Conservation (phyloP, 805 yeast genomes). For the Gaillardinia entomophila region DNA sequence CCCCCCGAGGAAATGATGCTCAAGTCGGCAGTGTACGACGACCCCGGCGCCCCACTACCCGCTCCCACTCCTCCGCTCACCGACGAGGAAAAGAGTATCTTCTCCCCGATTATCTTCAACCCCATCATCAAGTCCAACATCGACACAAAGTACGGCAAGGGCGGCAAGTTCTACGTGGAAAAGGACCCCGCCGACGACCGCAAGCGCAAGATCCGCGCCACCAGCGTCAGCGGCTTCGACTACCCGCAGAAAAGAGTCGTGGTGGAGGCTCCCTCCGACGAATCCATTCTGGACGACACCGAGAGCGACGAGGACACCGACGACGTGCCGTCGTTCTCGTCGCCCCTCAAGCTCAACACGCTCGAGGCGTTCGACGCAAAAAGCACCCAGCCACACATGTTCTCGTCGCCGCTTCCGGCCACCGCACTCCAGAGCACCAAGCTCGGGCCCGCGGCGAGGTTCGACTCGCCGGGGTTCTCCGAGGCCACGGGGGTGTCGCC, state of each 20-base stretch:
- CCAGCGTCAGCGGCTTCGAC: conserved; percentile 22
- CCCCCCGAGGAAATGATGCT: conserved; percentile 51
- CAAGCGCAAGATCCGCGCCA: conserved; percentile 21
- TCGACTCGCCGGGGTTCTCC: conserved; percentile 8
- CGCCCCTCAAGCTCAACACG: conserved; percentile 24
- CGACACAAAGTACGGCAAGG: conserved; percentile 81
- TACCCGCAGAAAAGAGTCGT: background rate
- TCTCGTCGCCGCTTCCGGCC: conserved; percentile 10
- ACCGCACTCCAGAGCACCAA: conserved; percentile 2
- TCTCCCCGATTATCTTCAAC: conserved; percentile 77
- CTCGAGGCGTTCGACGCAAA: conserved; percentile 11
- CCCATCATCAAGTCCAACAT: conserved; percentile 71
- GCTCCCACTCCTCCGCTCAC: conserved; percentile 38
- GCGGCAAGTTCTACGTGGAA: conserved; percentile 81
- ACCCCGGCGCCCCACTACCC: conserved; percentile 84
- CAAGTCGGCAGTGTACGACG: conserved; percentile 39
- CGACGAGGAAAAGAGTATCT: conserved; percentile 46
- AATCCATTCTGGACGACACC: conserved; percentile 7
- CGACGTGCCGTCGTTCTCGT: conserved; percentile 12
- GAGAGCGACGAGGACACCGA: conserved; percentile 6
- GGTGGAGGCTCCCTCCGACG: conserved; percentile 36
- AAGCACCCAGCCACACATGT: conserved; percentile 6
- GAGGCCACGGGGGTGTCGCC: background rate
- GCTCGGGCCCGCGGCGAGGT: conserved; percentile 5
- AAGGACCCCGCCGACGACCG: conserved; percentile 18